phyloP scores from a whole-genome alignment of 2,329 filamentous ascomycete genomes.

The Domatiomyces globalis region DNA sequence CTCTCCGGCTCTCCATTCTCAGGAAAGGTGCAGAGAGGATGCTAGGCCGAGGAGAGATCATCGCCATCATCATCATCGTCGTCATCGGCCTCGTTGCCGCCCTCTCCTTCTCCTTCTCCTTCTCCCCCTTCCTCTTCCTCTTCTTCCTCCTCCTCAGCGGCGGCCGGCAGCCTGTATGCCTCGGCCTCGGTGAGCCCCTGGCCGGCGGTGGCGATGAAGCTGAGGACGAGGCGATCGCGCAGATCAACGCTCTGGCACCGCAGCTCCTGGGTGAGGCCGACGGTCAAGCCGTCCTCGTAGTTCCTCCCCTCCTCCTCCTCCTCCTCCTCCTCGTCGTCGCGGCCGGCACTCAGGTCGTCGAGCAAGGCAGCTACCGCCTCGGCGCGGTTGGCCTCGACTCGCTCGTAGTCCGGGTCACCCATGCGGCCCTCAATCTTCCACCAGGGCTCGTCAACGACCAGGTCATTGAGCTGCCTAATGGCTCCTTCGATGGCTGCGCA shows the following conservation, averaged over 20 bases:
- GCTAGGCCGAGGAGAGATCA: background rate
- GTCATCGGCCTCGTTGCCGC: background rate
- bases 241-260: background rate
- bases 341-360: background rate
- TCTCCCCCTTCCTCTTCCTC: background rate
- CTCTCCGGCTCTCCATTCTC: too few relatives aligned
- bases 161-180: too few relatives aligned
- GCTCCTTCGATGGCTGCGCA: slow-evolving; percentile 9
- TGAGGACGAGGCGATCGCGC: background rate
- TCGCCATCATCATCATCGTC: background rate
- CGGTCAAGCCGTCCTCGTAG: background rate
- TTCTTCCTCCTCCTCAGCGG: background rate
- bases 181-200: background rate
- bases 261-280: background rate
- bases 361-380: slow-evolving; percentile 10
- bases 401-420: slow-evolving; percentile 7
- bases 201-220: background rate
- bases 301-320: slow-evolving; percentile 1
- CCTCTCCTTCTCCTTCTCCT: background rate
- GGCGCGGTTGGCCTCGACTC: too few relatives aligned
- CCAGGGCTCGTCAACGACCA: slow-evolving; percentile 11
- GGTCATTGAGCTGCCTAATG: slow-evolving; percentile 4
- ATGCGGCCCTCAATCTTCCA: slow-evolving; percentile 9
- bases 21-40: background rate
- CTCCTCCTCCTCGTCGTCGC: slow-evolving; percentile 4